phyloP scores from a whole-genome alignment of 805 yeast genomes.

The Tetrapisispora phaffii region DNA sequence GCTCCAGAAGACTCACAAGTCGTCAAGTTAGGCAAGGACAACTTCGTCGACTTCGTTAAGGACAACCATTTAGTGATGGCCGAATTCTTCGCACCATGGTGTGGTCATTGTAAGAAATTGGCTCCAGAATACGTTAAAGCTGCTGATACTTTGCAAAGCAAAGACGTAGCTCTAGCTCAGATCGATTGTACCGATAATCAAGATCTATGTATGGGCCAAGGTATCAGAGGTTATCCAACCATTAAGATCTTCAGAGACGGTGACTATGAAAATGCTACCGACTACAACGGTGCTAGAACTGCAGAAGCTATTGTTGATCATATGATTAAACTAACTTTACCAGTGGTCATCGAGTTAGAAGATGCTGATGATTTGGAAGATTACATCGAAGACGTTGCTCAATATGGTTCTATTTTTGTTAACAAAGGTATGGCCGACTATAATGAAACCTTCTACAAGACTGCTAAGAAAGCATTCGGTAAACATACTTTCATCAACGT shows the following conservation, averaged over 20 bases:
- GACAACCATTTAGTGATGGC: conserved; percentile 73
- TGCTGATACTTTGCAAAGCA: conserved; percentile 52
- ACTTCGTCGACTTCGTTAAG: conserved; percentile 54
- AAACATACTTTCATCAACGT: conserved; percentile 47
- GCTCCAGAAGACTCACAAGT: conserved; percentile 84
- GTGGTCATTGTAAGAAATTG: conserved; percentile 87
- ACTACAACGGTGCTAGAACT: conserved; percentile 78
- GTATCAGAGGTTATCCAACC: conserved; percentile 76
- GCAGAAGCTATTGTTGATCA: conserved; percentile 66
- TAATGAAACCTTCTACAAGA: conserved; percentile 47
- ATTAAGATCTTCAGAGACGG: conserved; percentile 61
- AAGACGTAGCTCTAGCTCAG: conserved; percentile 67
- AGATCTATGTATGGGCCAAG: conserved; percentile 57
- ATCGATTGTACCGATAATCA: conserved; percentile 75
- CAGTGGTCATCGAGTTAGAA: conserved; percentile 51
- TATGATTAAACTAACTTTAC: conserved; percentile 75
- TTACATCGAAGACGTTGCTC: conserved; percentile 30
- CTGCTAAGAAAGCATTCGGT: conserved; percentile 60
- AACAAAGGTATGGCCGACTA: conserved; percentile 37
- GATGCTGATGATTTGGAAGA: conserved; percentile 42
- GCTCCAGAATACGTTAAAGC: conserved; percentile 77
- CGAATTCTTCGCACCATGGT: conserved; percentile 94
- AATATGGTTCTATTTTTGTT: conserved; percentile 44
- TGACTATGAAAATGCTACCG: conserved; percentile 35
- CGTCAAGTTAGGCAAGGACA: conserved; percentile 59